Evolutionary conservation across 495 filamentous ascomycete species (phyloP), one percentile per base, ranked within the genome.

Genomic region (Poronia punctata): DNA sequence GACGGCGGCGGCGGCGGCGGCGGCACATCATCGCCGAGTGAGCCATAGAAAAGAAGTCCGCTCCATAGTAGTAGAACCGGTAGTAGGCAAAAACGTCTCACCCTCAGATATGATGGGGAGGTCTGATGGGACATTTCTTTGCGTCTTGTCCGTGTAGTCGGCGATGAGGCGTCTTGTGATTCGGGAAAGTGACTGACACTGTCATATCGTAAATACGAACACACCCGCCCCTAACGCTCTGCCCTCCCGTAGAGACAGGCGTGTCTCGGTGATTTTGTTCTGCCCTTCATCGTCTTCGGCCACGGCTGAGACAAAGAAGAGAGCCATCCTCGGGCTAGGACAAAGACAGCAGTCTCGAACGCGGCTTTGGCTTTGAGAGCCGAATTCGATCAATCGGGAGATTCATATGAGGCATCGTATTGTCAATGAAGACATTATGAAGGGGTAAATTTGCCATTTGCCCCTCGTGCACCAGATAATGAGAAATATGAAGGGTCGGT

Each of bases 341-440:
- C 54, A 58, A 58, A 55, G 52, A 20, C 16, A 23, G 20, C 7
- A 8, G 43, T 12, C 49, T 48, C 34, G 43, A 47, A 42, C 40
- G 32, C 48, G 54, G 50, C 50, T 54, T 57, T 54, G 36, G 34
- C n/a, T n/a, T n/a, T n/a, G n/a, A n/a, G n/a, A 20, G 22, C 32
- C 40, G 29, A 32, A 40, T 41, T 40, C 29, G 48, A 38, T 35
- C 34, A 42, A 46, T 43, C 26, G 17, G 26, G 25, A 31, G 26
- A 55, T 30, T 43, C 54, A 53, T 48, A n/a, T n/a, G n/a, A n/a
- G n/a, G n/a, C n/a, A n/a, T n/a, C n/a, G 40, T 15, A 35, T 46
- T 20, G 36, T 18, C 9, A 18, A 30, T 29, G 15, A 9, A n/a
- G 19, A 11, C 20, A 43, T n/a, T n/a, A n/a, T n/a, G n/a, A n/a